Percentiles rank a stretch among this genome's conserved stretches.
Conservation (phyloP, 73 alveolate genomes). For the Loxodes magnus region DNA sequence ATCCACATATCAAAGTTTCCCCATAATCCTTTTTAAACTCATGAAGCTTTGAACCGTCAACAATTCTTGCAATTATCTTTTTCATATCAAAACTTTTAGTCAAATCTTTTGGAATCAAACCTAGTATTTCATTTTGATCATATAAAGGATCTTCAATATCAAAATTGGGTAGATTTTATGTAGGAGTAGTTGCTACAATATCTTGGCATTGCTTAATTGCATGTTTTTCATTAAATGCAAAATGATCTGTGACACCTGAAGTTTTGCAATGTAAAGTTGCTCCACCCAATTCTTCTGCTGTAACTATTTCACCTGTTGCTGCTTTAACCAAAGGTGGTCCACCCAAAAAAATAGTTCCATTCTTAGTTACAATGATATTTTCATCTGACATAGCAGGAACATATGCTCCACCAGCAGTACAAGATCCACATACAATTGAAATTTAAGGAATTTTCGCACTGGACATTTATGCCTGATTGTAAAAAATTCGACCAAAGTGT, state of each 20-base stretch:
- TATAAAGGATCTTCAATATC: conserved; percentile 59
- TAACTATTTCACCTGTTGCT: conserved; percentile 85
- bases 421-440: conserved; percentile 78
- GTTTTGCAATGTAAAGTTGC: conserved; percentile 78
- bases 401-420: conserved; percentile 98
- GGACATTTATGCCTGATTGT: conserved; percentile 71
- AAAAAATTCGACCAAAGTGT: conserved; percentile 92
- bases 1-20: conserved; percentile 69
- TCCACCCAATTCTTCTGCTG: conserved; percentile 85
- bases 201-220: conserved; percentile 19
- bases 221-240: conserved; percentile 67
- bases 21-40: conserved; percentile 89
- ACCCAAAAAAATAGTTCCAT: conserved; percentile 92
- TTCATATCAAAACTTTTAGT: conserved; percentile 35
- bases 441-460: conserved; percentile 62
- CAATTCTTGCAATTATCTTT: conserved; percentile 68
- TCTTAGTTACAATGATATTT: conserved; percentile 76
- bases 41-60: conserved; percentile 86
- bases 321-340: conserved; percentile 97
- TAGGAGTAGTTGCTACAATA: conserved; percentile 1
- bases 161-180: background rate
- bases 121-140: conserved; percentile 55
- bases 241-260: conserved; percentile 91
- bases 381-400: conserved; percentile 98
- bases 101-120: conserved; percentile 52